Conservation (phyloP, 2,329 filamentous ascomycete species). For the Colletotrichum sp. region DNA sequence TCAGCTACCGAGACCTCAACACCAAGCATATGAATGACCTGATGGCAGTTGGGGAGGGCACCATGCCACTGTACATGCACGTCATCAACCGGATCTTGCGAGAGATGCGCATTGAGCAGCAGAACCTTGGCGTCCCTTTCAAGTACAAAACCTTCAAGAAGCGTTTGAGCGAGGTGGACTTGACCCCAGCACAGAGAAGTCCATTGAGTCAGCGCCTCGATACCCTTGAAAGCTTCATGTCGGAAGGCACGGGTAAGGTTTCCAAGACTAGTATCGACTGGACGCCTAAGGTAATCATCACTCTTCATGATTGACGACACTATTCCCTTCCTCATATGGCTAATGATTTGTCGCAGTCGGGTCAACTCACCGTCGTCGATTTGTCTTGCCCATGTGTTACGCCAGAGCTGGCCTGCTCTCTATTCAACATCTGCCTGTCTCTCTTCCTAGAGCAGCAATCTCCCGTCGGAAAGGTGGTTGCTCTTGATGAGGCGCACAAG, state of each 20-base stretch:
- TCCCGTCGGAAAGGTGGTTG: conserved; percentile 63
- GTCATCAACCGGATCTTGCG: conserved; percentile 61
- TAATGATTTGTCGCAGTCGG: conserved; percentile 34
- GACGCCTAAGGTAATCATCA: conserved; percentile 27
- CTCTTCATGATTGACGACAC: neutral
- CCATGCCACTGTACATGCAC: conserved; percentile 62
- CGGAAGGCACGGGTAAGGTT: neutral
- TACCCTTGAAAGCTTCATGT: conserved; percentile 69
- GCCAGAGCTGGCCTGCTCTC: conserved; percentile 67
- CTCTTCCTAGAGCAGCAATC: conserved; percentile 65
- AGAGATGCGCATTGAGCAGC: conserved; percentile 55
- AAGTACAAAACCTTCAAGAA: conserved; percentile 54
- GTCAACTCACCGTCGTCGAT: conserved; percentile 70
- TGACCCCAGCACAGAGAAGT: conserved; percentile 53
- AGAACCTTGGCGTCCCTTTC: conserved; percentile 41
- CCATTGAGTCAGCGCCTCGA: conserved; percentile 66
- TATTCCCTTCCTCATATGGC: too few species aligned
- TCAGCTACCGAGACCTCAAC: conserved; percentile 59
- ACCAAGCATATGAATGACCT: conserved; percentile 63
- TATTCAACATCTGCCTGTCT: conserved; percentile 75
- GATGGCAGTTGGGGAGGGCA: conserved; percentile 56
- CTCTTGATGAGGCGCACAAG: conserved; percentile 81
- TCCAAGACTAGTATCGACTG: conserved; percentile 26
- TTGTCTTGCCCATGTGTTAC: conserved; percentile 76
- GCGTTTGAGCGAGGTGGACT: conserved; percentile 35